Conservation (phyloP, 23 red algal genomes). For the Gracilaria domingensis region DNA sequence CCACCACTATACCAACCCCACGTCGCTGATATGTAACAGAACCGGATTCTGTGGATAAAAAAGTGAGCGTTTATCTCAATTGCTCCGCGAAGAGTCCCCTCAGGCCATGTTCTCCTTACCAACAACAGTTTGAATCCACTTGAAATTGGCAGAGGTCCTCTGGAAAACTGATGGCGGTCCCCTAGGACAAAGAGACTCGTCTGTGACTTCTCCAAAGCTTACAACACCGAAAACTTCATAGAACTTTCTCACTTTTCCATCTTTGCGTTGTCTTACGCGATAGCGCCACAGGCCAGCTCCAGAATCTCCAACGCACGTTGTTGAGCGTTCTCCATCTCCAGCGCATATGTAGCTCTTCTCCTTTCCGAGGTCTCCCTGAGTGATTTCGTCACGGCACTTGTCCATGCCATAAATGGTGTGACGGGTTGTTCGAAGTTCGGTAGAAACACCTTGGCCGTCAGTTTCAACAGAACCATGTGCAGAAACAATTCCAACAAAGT, state of each 20-base stretch:
- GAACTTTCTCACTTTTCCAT: conserved; percentile 23
- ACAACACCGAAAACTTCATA: conserved; percentile 51
- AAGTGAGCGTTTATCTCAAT: not conserved
- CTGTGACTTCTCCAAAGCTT: conserved; percentile 61
- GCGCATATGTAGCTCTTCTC: conserved; percentile 43
- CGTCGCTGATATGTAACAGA: no score
- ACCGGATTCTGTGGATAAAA: not conserved
- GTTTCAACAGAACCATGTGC: conserved; percentile 30
- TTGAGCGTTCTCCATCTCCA: conserved; percentile 44
- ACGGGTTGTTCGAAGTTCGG: conserved; percentile 21
- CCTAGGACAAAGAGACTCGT: conserved; percentile 43
- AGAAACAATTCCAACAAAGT: conserved; percentile 48
- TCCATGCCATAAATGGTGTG: conserved; percentile 18
- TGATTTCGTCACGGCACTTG: conserved; percentile 48
- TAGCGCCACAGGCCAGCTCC: conserved; percentile 54
- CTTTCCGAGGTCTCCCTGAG: conserved; percentile 30
- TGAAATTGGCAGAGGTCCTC: conserved; percentile 12
- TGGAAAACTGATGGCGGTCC: conserved; percentile 62
- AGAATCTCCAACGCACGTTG: conserved; percentile 67
- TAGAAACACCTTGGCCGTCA: conserved; percentile 36
- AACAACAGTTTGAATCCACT: conserved; percentile 38
- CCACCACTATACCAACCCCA: no score
- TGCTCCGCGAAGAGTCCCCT: not conserved
- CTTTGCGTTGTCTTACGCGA: not conserved
- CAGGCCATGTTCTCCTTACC: conserved; percentile 30